Base-by-base conservation (phyloP, 2,329 filamentous ascomycete species). In the Plenodomus lindquistii region DNA sequence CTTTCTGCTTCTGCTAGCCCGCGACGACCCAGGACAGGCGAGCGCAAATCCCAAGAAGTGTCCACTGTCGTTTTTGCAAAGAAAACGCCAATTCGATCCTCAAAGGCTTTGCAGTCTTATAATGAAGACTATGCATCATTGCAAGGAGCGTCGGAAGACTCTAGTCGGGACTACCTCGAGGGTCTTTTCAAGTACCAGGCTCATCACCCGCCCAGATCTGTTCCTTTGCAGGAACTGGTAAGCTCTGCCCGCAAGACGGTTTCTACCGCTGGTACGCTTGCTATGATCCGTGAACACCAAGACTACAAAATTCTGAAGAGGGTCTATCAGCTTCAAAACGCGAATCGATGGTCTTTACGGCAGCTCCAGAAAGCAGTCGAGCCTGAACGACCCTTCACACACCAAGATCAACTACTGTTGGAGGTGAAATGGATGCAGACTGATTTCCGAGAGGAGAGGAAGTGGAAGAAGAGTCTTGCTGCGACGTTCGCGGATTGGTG, bases 351-450 rank as follows among this genome's bases (percentile, higher is more conserved):
- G 93, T 94, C 92, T 4, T 74, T 99, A 39, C 83, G 93, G 43
- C 94, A 99, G 66, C 85, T 92, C 37, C 90, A 95, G 66, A 87
- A 91, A 47, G 89, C 86, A 34, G 81, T 85, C 1, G 94, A 99
- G 71, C 92, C 93, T 4, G 80, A 83, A 3, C 84, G 91, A 31
- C 87, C 86, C 16, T 81, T 84, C 1, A 86, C 87, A 2, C 93
- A 97, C 60, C 89, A 87, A 83, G 94, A 99, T 73, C 81, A 93
- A 43, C 72, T 97, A 46, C 77, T 99, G 24, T 83, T 91, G 59
- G 92, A 99, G 75, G 90, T 93, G 83, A 96, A 92, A 71, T 97
- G 93, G 93, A 95, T 99, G 90, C 85, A 92, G 42, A 97, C 91
- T 1, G 94, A 99, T 72, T 97, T 97, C 65, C 83, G 88, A 42